A percentile compares a stretch with the other conserved stretches of the same genome.
Conservation (phyloP, 495 filamentous ascomycete genomes). For the Lentithecium fluviatile region DNA sequence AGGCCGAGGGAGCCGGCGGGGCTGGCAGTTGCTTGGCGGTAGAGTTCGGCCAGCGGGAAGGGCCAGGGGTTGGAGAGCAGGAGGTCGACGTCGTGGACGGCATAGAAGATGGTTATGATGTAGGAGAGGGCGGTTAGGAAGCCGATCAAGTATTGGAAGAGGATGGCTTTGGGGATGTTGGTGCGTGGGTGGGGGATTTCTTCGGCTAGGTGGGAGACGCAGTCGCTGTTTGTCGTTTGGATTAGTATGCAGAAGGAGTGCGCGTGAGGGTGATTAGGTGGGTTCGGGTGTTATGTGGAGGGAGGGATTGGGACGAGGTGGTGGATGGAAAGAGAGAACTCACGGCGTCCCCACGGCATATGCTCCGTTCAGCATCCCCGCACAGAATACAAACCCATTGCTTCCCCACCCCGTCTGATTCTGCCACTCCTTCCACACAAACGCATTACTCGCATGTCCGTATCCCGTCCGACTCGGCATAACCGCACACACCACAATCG, state of each 20-base stretch:
- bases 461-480: slow-evolving; percentile 58
- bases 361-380: slow-evolving; percentile 82
- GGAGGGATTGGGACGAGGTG: no score
- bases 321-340: no score
- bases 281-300: no score
- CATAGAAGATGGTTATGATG: slow-evolving; percentile 71
- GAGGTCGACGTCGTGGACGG: slow-evolving; percentile 61
- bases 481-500: slow-evolving; percentile 69
- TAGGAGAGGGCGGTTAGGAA: slow-evolving; percentile 71
- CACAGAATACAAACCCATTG: slow-evolving; percentile 73
- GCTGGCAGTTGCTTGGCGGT: slow-evolving; percentile 69
- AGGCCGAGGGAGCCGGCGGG: slow-evolving; percentile 62
- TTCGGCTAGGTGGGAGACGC: slow-evolving; percentile 75
- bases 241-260: no score
- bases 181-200: slow-evolving; percentile 67
- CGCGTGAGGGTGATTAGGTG: no score
- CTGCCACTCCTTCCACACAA: slow-evolving; percentile 44
- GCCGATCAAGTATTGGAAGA: slow-evolving; percentile 50
- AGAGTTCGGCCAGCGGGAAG: slow-evolving; percentile 78
- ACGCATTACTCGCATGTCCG: slow-evolving; percentile 37
- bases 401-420: slow-evolving; percentile 68
- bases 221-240: slow-evolving; percentile 29
- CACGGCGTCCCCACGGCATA: slow-evolving; percentile 83
- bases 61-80: slow-evolving; percentile 56
- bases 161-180: slow-evolving; percentile 60